Conservation (phyloP, 495 filamentous ascomycete genomes). For the Neurospora sp. region DNA sequence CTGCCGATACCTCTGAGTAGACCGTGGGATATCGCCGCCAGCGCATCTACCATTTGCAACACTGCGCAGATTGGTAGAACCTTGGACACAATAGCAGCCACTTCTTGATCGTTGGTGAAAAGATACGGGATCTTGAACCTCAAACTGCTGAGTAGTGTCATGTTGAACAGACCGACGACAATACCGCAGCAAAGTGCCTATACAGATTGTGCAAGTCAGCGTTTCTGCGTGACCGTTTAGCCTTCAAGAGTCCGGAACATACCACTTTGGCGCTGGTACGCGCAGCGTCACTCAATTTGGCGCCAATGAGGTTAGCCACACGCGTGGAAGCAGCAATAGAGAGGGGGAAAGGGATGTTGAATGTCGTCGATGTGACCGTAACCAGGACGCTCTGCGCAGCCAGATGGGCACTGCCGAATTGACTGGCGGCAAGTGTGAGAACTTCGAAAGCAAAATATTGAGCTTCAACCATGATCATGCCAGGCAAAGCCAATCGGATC, state of each 20-base stretch:
- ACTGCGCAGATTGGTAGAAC: slow-evolving; percentile 64
- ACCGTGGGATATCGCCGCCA: slow-evolving; percentile 66
- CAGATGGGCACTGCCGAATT: slow-evolving; percentile 54
- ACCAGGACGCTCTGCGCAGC: slow-evolving; percentile 43
- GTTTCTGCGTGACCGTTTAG: not conserved
- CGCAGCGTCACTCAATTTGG: slow-evolving; percentile 53
- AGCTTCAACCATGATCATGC: slow-evolving; percentile 76
- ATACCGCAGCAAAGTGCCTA: slow-evolving; percentile 16
- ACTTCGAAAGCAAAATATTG: slow-evolving; percentile 71
- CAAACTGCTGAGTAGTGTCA: slow-evolving; percentile 43
- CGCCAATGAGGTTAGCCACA: slow-evolving; percentile 49
- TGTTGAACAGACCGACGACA: slow-evolving; percentile 63
- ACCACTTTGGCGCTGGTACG: slow-evolving; percentile 51
- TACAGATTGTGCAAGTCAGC: not conserved
- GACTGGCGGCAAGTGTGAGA: slow-evolving; percentile 55
- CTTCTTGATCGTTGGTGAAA: slow-evolving; percentile 65
- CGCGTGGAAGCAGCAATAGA: slow-evolving; percentile 46
- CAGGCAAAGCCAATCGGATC: slow-evolving; percentile 70
- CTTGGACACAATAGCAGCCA: slow-evolving; percentile 54
- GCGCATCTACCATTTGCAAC: slow-evolving; percentile 69
- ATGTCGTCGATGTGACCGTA: slow-evolving; percentile 38
- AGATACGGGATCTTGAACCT: slow-evolving; percentile 55
- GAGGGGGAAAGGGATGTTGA: slow-evolving; percentile 46
- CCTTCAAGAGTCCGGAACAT: slow-evolving; percentile 5
- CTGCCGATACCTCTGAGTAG: slow-evolving; percentile 65